Conservation (phyloP, 495 filamentous ascomycete species). For the Hypomontagnella monticulosa region DNA sequence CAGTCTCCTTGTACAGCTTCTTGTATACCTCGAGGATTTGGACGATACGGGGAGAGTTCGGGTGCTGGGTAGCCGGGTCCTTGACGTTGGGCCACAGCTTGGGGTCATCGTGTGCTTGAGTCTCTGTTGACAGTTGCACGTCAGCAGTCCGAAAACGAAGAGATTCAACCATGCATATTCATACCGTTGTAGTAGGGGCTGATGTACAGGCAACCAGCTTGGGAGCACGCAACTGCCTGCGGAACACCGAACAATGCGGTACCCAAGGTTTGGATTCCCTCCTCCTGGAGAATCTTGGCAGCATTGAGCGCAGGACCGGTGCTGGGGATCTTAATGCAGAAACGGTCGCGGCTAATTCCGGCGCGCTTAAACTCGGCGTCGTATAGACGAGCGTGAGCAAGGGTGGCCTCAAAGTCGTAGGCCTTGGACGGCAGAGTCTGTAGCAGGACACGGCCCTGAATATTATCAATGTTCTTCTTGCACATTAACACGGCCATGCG, state of each 20-base stretch:
- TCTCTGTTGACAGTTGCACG: slow-evolving; percentile 23
- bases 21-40: slow-evolving; percentile 50
- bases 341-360: slow-evolving; percentile 51
- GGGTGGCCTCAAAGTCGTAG: slow-evolving; percentile 49
- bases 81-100: slow-evolving; percentile 42
- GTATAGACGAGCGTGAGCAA: slow-evolving; percentile 53
- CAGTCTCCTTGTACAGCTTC: slow-evolving; percentile 53
- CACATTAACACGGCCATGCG: slow-evolving; percentile 56
- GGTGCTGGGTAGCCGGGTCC: slow-evolving; percentile 51
- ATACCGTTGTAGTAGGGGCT: slow-evolving; percentile 50
- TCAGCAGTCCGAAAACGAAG: not conserved
- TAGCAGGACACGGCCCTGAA: slow-evolving; percentile 52
- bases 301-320: slow-evolving; percentile 46
- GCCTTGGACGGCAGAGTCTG: slow-evolving; percentile 52
- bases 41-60: slow-evolving; percentile 51
- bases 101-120: slow-evolving; percentile 44
- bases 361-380: slow-evolving; percentile 51
- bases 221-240: slow-evolving; percentile 43
- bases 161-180: slow-evolving; percentile 8
- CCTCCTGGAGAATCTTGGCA: slow-evolving; percentile 40
- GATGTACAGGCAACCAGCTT: slow-evolving; percentile 43
- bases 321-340: slow-evolving; percentile 46
- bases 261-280: slow-evolving; percentile 43
- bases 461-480: slow-evolving; percentile 53
- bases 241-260: slow-evolving; percentile 44